Base-by-base conservation (phyloP, 495 filamentous ascomycete genomes). In the Penicillium crystallinum region DNA sequence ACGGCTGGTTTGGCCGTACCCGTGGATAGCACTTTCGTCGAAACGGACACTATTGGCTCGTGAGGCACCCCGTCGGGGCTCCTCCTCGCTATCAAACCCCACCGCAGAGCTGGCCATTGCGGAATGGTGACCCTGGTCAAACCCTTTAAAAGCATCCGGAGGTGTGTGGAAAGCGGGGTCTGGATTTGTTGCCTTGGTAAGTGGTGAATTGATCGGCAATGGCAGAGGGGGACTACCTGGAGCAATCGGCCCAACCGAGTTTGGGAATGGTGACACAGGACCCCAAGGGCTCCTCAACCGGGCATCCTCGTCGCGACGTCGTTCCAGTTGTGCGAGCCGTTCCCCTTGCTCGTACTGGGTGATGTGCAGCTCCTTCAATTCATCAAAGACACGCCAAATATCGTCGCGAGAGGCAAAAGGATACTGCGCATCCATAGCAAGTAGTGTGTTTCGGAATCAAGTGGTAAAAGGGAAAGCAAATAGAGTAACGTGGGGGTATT, bases 21-120 rank as follows among this genome's bases (percentile, higher is more conserved):
- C 88, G 56, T 96, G 91, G 51, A 95, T 82, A 2, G 95, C 92
- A 63, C 89, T 96, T 65, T 97, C 91, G 63, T 98, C 93, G 61
- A 98, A 98, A n/a, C 93, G 88, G 55, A 98, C 93, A 67, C 95
- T 97, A 62, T 97, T 97, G 18, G 93, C 93, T 56, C 93, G 80
- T 25, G 95, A 98, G 27, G 90, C 85, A 6, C 93, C 93, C 49
- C 95, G 81, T 51, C 95, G 79, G 3, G 92, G 95, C 64, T 97
- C 91, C 36, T 97, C 90, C 52, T 96, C 92, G 5, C 85, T 76
- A 48, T 95, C 90, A 7, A 97, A 73, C 14, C 89, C 89, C 46
- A 96, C 77, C 23, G 84, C 83, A 2, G 60, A 59, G 36, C 82
- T 83, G 14, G 90, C 71, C 54, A 92, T 75, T 49, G 49, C 46